Conservation (phyloP, 768 basidiomycete species). For the Agaricus subrufescens region DNA sequence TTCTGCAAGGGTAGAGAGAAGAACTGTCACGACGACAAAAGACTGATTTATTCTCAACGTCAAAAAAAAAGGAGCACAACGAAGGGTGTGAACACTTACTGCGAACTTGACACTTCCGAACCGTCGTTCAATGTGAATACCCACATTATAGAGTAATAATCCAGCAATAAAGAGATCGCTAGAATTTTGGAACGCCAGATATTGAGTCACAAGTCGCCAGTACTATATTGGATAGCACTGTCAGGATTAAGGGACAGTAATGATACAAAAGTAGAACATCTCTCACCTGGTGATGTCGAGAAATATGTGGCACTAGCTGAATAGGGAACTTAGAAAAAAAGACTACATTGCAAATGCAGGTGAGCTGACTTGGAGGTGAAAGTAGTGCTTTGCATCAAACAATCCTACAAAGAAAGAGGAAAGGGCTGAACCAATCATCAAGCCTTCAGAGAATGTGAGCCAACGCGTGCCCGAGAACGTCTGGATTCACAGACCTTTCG, state of each 20-base stretch:
- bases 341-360: slow-evolving; percentile 10
- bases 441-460: slow-evolving; percentile 37
- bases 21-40: slow-evolving; percentile 62
- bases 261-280: slow-evolving; percentile 4
- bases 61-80: slow-evolving; percentile 7
- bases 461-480: not conserved
- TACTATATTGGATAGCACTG: slow-evolving; percentile 47
- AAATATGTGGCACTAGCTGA: slow-evolving; percentile 83
- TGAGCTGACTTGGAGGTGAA: slow-evolving; percentile 69
- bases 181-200: slow-evolving; percentile 76
- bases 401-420: slow-evolving; percentile 72
- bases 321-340: slow-evolving; percentile 4
- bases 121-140: slow-evolving; percentile 71
- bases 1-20: slow-evolving; percentile 65
- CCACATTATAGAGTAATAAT: slow-evolving; percentile 67
- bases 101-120: slow-evolving; percentile 89
- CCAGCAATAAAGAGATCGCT: slow-evolving; percentile 80
- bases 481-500: slow-evolving; percentile 58
- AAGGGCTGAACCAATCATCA: slow-evolving; percentile 70
- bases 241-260: slow-evolving; percentile 25
- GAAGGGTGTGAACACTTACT: slow-evolving; percentile 36
- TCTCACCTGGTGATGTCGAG: slow-evolving; percentile 81
- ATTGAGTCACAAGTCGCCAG: slow-evolving; percentile 76
- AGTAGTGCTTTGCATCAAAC: slow-evolving; percentile 85
- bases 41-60: slow-evolving; percentile 42